Evolutionary conservation across 2,329 filamentous ascomycete genomes (phyloP).

Genomic region (Fusarium cicatricum): DNA sequence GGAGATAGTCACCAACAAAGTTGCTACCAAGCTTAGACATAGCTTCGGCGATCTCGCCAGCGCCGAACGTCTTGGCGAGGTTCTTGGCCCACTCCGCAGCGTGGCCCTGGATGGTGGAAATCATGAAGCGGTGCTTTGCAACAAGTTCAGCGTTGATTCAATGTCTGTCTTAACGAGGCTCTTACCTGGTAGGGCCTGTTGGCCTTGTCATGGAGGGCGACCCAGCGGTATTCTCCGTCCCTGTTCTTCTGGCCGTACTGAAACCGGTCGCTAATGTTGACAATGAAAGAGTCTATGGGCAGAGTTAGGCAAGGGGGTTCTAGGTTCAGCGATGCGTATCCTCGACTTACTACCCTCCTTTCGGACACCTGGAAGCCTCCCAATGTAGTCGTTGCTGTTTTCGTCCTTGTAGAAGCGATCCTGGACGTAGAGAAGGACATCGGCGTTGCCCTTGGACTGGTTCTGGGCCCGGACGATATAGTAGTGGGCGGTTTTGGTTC

Average conservation of each 20-base stretch:
- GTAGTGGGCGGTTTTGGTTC: slow-evolving; percentile 19
- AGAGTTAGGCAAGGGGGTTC: not conserved
- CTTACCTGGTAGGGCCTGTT: slow-evolving; percentile 32
- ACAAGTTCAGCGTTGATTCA: too few species aligned
- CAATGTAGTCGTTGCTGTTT: slow-evolving; percentile 15
- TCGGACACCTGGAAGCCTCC: slow-evolving; percentile 10
- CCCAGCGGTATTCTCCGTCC: slow-evolving; percentile 21
- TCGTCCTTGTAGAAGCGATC: slow-evolving; percentile 24
- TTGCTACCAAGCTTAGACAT: slow-evolving; percentile 12
- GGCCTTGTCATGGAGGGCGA: slow-evolving; percentile 25
- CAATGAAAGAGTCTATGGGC: slow-evolving; percentile 8
- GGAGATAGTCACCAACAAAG: slow-evolving; percentile 29
- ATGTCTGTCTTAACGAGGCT: too few species aligned
- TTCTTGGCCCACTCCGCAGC: slow-evolving; percentile 8
- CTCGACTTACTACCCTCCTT: slow-evolving; percentile 20
- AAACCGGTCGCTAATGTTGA: slow-evolving; percentile 20
- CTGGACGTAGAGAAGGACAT: slow-evolving; percentile 27
- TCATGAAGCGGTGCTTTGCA: slow-evolving; percentile 31
- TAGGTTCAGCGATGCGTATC: not conserved
- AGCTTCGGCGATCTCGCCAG: slow-evolving; percentile 18
- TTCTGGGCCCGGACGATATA: slow-evolving; percentile 26
- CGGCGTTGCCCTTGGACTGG: slow-evolving; percentile 11
- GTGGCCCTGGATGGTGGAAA: slow-evolving; percentile 14
- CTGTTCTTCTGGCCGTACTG: slow-evolving; percentile 34
- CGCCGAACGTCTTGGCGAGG: slow-evolving; percentile 16